These are phyloP conservation scores for Chionographis japonica DNA, from an alignment of 106 monocot genomes.

Conservation along the genomic window DNA sequence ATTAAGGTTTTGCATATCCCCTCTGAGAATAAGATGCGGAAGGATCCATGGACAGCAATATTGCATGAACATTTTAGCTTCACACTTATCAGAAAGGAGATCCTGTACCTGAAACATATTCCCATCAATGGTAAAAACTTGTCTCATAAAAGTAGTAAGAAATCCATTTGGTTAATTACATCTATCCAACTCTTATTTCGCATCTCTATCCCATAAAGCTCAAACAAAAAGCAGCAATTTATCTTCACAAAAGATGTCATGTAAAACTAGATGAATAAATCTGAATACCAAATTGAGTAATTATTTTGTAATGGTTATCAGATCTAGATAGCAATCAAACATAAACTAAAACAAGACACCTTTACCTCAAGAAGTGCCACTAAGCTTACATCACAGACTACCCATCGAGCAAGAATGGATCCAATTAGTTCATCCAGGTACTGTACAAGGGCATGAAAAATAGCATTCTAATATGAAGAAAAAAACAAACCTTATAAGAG, in stretches of 20 bases:
- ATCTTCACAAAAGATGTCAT: background rate
- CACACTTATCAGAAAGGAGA: constrained; percentile 35
- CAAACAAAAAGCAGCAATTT: background rate
- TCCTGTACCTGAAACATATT: constrained; percentile 46
- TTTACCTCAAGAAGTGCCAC: constrained; percentile 74
- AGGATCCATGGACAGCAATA: constrained; percentile 73
- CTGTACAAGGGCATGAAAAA: constrained; percentile 26
- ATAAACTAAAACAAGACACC: background rate
- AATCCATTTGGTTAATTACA: background rate
- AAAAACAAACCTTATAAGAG: background rate
- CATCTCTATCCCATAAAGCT: background rate
- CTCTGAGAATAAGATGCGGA: constrained; percentile 46
- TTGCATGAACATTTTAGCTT: constrained; percentile 47
- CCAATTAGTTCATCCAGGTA: constrained; percentile 76
- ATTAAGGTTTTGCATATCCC: constrained; percentile 49
- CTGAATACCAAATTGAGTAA: too few relatives aligned
- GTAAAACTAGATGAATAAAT: background rate
- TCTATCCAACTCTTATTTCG: too few relatives aligned
- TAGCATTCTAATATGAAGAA: background rate
- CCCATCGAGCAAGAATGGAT: constrained; percentile 66
- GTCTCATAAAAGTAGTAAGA: background rate
- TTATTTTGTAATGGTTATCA: too few relatives aligned
- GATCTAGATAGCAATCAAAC: too few relatives aligned
- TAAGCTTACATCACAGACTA: constrained; percentile 79
- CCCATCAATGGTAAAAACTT: background rate